Evolutionary conservation across 2,329 filamentous ascomycete genomes (phyloP), one percentile per base, ranked within the genome.

Genomic region (Aspergillus sojae): DNA sequence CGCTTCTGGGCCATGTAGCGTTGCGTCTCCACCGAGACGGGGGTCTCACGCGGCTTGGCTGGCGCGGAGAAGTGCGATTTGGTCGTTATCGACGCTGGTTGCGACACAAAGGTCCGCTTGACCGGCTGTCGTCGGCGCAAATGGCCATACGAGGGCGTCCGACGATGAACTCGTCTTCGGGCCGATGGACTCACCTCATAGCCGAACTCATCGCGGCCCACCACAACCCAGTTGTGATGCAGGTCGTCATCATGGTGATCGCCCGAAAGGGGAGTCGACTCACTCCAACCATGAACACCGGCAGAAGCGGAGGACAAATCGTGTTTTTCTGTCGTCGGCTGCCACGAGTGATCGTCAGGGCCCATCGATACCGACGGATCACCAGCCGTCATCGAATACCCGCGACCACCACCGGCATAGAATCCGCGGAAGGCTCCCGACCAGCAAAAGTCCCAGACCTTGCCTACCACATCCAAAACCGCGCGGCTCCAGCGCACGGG

Each of bases 381-480:
- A 26, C 56, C 60, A 57, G 74, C 63, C 30, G 82, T 75, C 68
- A 92, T 80, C 7, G 85, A 81, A 72, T 94, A 96, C 30, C 88
- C 88, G 64, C 83, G 83, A 10, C 94, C 94, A 3, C 91, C 92
- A 9, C 94, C 94, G 14, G 94, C 93, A 65, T 94, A 89, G 76
- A 97, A 97, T 0, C 94, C 94, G 60, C 86, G 85, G 72, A 97
- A 96, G 0, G 91, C 87, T 28, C 75, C 81, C 4, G 81, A 77
- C 75, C 83, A 91, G 80, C 94, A 97, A 71, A 97, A 95, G 69
- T 93, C 87, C 86, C 92, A 93, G 0, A 96, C 88, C 72, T 90
- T 94, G 21, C 92, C 80, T 3, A 82, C 80, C 5, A 78, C 74
- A 36, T 76, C 78, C 54, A 82, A 76, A 7, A 82, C 77, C 1